phyloP scores from a whole-genome alignment of 139 green algal genomes.

The Chlamydomonas incerta region DNA sequence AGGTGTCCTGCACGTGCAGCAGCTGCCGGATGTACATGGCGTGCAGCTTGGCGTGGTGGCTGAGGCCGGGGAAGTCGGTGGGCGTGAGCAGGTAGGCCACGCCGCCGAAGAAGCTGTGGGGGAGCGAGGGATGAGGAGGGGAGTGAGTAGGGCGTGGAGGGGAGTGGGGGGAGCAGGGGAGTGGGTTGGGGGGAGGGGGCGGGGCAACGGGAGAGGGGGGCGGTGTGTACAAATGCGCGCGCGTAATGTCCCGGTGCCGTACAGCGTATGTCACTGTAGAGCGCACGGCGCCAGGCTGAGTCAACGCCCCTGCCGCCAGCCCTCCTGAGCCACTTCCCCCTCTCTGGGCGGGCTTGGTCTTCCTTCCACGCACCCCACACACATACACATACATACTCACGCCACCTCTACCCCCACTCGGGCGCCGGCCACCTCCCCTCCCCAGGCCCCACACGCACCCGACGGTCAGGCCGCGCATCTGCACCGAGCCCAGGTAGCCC shows the following conservation, averaged over 20 bases:
- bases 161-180: background rate
- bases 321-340: background rate
- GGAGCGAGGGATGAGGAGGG: background rate
- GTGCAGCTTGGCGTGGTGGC: conserved; percentile 34
- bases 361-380: too few species aligned
- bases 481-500: background rate
- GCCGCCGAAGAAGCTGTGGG: conserved; percentile 40
- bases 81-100: conserved; percentile 16
- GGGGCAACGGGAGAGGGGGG: too few species aligned
- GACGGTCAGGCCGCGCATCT: conserved; percentile 30
- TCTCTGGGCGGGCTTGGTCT: background rate
- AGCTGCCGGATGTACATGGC: conserved; percentile 32
- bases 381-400: too few species aligned
- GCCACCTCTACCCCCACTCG: too few species aligned
- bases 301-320: too few species aligned
- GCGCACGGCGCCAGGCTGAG: too few species aligned
- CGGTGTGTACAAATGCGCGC: too few species aligned
- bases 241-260: too few species aligned
- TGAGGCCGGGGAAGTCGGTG: conserved; percentile 2
- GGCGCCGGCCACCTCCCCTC: too few species aligned
- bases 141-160: background rate
- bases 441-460: too few species aligned
- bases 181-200: background rate
- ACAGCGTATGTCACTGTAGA: too few species aligned
- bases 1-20: conserved; percentile 38